Conservation (phyloP, 345 rosid genomes). For the Eucalyptus guilfoylei region DNA sequence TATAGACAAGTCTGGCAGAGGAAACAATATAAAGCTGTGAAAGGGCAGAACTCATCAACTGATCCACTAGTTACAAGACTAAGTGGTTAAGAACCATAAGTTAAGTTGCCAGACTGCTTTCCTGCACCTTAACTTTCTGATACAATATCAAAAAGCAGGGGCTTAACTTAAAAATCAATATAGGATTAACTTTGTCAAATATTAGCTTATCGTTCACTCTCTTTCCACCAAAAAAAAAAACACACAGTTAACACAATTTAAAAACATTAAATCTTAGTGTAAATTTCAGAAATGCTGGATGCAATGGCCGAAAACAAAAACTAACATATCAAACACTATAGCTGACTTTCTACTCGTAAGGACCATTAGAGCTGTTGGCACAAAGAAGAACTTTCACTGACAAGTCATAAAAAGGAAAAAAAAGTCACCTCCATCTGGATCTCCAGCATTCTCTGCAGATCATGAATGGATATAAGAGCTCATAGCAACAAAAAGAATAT, state of each 20-base stretch:
- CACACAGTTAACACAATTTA: neutral
- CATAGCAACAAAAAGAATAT: neutral
- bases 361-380: neutral
- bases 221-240: neutral
- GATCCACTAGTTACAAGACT: neutral
- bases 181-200: neutral
- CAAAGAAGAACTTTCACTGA: neutral
- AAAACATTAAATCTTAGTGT: neutral
- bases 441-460: slow-evolving; percentile 44
- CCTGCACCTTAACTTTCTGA: neutral
- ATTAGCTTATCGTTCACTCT: neutral
- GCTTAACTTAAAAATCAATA: neutral
- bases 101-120: neutral
- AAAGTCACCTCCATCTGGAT: slow-evolving; percentile 70
- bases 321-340: neutral
- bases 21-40: neutral
- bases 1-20: neutral
- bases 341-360: neutral
- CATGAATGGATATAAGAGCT: slow-evolving; percentile 8
- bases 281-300: neutral
- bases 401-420: neutral
- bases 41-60: neutral
- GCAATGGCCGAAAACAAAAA: neutral
- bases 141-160: neutral
- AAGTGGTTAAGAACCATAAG: neutral